Evolutionary conservation across 2,329 filamentous ascomycete species (phyloP).

Genomic region (Nannizziopsis barbatae): DNA sequence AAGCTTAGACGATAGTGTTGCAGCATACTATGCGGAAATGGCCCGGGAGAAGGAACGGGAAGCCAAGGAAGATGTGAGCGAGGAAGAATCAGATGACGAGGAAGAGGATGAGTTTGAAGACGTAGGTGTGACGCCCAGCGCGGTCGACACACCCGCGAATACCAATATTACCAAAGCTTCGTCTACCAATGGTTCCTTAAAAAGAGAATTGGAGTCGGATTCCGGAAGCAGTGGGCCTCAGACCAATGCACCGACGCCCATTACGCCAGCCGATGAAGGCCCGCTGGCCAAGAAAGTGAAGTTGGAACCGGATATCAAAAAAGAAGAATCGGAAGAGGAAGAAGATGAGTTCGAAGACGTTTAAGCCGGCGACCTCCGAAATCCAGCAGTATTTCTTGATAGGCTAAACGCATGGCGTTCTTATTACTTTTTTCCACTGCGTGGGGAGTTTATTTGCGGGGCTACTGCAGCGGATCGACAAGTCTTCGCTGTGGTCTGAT

Average conservation of each 20-base stretch:
- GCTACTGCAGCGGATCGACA: background rate
- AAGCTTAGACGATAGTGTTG: slow-evolving; percentile 35
- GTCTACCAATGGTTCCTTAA: slow-evolving; percentile 21
- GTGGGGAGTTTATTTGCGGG: background rate
- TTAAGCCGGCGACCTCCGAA: slow-evolving; percentile 13
- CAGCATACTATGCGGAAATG: slow-evolving; percentile 39
- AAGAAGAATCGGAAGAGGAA: slow-evolving; percentile 34
- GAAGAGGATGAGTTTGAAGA: slow-evolving; percentile 19
- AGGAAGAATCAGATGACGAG: slow-evolving; percentile 21
- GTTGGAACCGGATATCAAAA: slow-evolving; percentile 28
- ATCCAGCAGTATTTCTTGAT: background rate
- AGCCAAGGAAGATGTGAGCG: slow-evolving; percentile 32
- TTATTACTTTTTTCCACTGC: background rate
- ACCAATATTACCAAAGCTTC: slow-evolving; percentile 14
- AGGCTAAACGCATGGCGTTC: background rate
- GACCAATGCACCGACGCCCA: slow-evolving; percentile 29
- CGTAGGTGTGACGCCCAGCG: slow-evolving; percentile 20
- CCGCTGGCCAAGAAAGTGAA: slow-evolving; percentile 38
- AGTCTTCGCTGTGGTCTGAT: background rate
- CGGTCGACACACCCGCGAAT: slow-evolving; percentile 27
- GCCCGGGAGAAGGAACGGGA: slow-evolving; percentile 34
- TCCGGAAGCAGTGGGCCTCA: slow-evolving; percentile 31
- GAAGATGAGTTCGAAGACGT: slow-evolving; percentile 38
- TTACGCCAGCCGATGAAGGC: slow-evolving; percentile 28
- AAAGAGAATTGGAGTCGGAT: slow-evolving; percentile 31